Conservation (phyloP, 2,329 filamentous ascomycete species). For the Paradendryphiella salina region DNA sequence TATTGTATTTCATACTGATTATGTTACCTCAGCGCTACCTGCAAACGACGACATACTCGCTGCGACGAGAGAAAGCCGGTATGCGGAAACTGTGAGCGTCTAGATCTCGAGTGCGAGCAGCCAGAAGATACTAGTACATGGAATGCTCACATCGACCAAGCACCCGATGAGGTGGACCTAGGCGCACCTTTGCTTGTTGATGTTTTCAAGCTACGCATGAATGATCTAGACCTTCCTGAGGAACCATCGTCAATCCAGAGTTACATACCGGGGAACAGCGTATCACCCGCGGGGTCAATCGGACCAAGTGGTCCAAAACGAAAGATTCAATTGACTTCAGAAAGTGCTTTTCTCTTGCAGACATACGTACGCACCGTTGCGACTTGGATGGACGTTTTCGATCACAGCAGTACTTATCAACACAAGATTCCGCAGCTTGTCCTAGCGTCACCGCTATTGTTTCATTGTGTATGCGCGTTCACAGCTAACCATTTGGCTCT, state of each 20-base stretch:
- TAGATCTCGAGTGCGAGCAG: slow-evolving; percentile 35
- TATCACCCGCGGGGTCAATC: slow-evolving; percentile 16
- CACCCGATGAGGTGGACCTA: slow-evolving; percentile 3
- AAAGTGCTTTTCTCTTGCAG: slow-evolving; percentile 40
- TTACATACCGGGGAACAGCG: slow-evolving; percentile 12
- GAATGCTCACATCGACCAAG: slow-evolving; percentile 5
- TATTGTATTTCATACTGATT: not conserved
- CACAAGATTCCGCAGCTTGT: slow-evolving; percentile 33
- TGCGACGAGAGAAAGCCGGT: slow-evolving; percentile 43
- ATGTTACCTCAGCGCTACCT: slow-evolving; percentile 31
- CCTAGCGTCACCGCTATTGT: slow-evolving; percentile 37
- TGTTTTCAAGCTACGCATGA: slow-evolving; percentile 32
- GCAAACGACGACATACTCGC: slow-evolving; percentile 41
- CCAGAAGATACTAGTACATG: slow-evolving; percentile 25
- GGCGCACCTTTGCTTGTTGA: slow-evolving; percentile 20
- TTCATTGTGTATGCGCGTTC: slow-evolving; percentile 43
- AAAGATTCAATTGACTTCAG: slow-evolving; percentile 27
- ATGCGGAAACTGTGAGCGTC: slow-evolving; percentile 40
- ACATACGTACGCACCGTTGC: slow-evolving; percentile 41
- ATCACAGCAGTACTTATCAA: slow-evolving; percentile 38
- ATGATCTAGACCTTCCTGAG: slow-evolving; percentile 25
- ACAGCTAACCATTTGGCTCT: slow-evolving; percentile 42
- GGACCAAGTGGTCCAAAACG: slow-evolving; percentile 4
- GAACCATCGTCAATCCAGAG: slow-evolving; percentile 15
- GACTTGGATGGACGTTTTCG: slow-evolving; percentile 44